Percentiles rank a stretch among this genome's conserved stretches.
phyloP scores from a whole-genome alignment of 2,329 filamentous ascomycete species.

The Capronia americana region DNA sequence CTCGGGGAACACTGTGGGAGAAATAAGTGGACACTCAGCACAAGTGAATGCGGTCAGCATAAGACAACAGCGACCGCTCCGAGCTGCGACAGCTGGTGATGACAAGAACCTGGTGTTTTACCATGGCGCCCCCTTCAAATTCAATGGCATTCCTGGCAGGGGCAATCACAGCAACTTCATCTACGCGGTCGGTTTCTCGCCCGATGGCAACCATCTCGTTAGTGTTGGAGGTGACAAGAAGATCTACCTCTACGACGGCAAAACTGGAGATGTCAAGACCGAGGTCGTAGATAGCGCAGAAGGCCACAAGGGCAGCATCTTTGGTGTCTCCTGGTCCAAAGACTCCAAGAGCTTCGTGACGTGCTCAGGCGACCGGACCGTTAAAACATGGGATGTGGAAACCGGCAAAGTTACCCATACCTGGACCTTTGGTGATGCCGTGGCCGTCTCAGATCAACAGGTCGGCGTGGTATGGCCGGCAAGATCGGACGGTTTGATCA shows the following conservation, averaged over 20 bases:
- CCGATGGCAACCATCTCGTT: slow-evolving; percentile 80
- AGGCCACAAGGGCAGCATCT: slow-evolving; percentile 91
- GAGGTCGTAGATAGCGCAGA: slow-evolving; percentile 74
- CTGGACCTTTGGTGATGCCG: slow-evolving; percentile 78
- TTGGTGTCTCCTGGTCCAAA: slow-evolving; percentile 85
- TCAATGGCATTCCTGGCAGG: slow-evolving; percentile 73
- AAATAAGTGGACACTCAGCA: slow-evolving; percentile 89
- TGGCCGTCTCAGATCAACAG: slow-evolving; percentile 83
- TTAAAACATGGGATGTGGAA: slow-evolving; percentile 92
- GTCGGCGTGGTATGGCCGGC: slow-evolving; percentile 91
- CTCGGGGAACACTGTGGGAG: slow-evolving; percentile 93
- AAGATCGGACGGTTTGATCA: slow-evolving; percentile 82
- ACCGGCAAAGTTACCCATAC: slow-evolving; percentile 76
- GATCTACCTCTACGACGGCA: slow-evolving; percentile 95
- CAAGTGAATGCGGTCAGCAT: slow-evolving; percentile 91
- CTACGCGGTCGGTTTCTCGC: slow-evolving; percentile 85
- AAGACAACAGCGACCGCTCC: slow-evolving; percentile 84
- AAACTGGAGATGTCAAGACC: slow-evolving; percentile 82
- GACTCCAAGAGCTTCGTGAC: slow-evolving; percentile 89
- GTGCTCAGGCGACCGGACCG: slow-evolving; percentile 90
- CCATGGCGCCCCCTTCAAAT: slow-evolving; percentile 94
- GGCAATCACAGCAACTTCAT: slow-evolving; percentile 87
- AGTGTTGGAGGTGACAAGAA: slow-evolving; percentile 90
- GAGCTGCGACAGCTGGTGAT: slow-evolving; percentile 89
- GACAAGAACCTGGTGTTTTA: slow-evolving; percentile 90